These are phyloP conservation scores for Cordyceps cateniannulata DNA, from an alignment of 2,329 filamentous ascomycete genomes.

Conservation along the genomic window DNA sequence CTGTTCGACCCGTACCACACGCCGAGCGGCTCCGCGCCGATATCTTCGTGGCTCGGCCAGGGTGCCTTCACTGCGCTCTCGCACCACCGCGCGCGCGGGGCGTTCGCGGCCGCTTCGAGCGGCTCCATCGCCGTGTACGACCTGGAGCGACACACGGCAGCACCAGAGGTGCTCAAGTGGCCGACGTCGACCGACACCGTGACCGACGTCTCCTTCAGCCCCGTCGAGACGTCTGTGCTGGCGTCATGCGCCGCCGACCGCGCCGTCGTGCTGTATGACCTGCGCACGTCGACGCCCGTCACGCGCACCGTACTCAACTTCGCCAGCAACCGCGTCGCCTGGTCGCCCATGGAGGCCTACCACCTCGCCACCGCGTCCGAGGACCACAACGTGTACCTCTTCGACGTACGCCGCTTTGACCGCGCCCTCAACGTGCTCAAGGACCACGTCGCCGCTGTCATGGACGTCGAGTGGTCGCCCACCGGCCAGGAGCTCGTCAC, in stretches of 20 bases:
- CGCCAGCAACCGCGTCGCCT: conserved; percentile 74
- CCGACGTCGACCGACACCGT: conserved; percentile 88
- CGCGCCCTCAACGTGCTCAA: conserved; percentile 84
- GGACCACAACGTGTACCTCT: conserved; percentile 83
- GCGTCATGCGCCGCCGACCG: conserved; percentile 81
- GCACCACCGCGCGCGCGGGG: conserved; percentile 70
- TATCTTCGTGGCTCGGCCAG: conserved; percentile 77
- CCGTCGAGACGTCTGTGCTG: conserved; percentile 85
- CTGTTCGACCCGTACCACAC: conserved; percentile 85
- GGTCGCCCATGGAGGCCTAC: conserved; percentile 97
- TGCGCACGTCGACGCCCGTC: conserved; percentile 78
- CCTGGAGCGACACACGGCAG: conserved; percentile 70
- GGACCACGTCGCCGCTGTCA: conserved; percentile 83
- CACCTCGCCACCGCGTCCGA: conserved; percentile 92
- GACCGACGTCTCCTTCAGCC: conserved; percentile 82
- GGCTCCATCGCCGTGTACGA: conserved; percentile 79
- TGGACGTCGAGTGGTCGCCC: conserved; percentile 93
- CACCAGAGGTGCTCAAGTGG: conserved; percentile 79
- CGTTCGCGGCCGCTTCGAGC: conserved; percentile 73
- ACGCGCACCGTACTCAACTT: conserved; percentile 76
- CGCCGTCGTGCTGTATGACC: conserved; percentile 83
- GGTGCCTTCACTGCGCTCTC: conserved; percentile 78
- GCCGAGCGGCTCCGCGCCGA: conserved; percentile 58
- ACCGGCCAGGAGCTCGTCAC: conserved; percentile 91
- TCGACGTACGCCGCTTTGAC: conserved; percentile 88